These are phyloP conservation scores for Lactifluus hygrophoroides DNA, from an alignment of 768 basidiomycete species.

Conservation along the genomic window DNA sequence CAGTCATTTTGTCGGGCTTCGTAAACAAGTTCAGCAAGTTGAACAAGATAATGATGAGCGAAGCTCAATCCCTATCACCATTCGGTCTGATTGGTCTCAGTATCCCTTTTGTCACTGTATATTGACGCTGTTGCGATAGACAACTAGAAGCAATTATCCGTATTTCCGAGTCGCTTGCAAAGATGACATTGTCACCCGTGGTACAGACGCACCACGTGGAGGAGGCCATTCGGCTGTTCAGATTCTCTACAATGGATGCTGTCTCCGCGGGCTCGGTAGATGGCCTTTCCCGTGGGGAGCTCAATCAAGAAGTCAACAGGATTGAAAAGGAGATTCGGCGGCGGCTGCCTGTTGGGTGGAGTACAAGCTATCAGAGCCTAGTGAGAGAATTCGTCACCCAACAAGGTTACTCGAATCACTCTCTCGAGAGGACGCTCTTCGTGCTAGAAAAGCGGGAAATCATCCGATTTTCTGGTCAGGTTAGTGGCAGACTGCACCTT, in stretches of 20 bases:
- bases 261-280: slow-evolving; percentile 91
- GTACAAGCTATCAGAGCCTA: slow-evolving; percentile 90
- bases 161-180: slow-evolving; percentile 94
- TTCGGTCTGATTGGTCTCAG: slow-evolving; percentile 56
- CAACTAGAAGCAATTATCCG: slow-evolving; percentile 99
- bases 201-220: slow-evolving; percentile 94
- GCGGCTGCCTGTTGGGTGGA: slow-evolving; percentile 89
- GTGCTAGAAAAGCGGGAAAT: slow-evolving; percentile 93
- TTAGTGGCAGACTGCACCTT: slow-evolving; percentile 14
- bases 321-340: slow-evolving; percentile 84
- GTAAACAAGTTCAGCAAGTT: slow-evolving; percentile 91
- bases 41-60: slow-evolving; percentile 96
- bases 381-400: slow-evolving; percentile 89
- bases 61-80: slow-evolving; percentile 95
- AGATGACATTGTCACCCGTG: slow-evolving; percentile 78
- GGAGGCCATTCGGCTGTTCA: slow-evolving; percentile 96
- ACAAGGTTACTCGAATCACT: slow-evolving; percentile 84
- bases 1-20: slow-evolving; percentile 86
- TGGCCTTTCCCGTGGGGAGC: slow-evolving; percentile 81
- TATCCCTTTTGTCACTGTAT: neutral
- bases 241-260: slow-evolving; percentile 98
- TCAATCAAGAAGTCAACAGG: slow-evolving; percentile 86
- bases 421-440: slow-evolving; percentile 84
- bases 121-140: slow-evolving; percentile 26
- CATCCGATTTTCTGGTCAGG: slow-evolving; percentile 79